Base-by-base conservation (phyloP, 768 basidiomycete species). In the Nevesoporus exiguus region DNA sequence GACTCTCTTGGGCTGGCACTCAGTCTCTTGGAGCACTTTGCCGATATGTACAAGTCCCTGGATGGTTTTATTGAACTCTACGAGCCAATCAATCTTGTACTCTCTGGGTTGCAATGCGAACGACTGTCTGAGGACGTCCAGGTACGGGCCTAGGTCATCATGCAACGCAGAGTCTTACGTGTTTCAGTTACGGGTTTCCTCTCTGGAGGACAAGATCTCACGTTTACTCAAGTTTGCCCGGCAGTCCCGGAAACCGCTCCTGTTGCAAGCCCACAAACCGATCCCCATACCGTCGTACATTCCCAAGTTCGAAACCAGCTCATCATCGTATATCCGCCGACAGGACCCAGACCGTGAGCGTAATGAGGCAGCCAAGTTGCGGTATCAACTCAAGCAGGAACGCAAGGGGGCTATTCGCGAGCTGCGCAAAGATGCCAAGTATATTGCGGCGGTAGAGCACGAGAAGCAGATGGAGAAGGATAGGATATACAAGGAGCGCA, bases 361-460 rank as follows among this genome's bases (percentile, higher is more conserved):
- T 37, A 93, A 92, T 66, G 90, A 90, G 60, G 83, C 85, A 0
- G 73, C 86, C 53, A 98, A 98, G 71, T 73, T 99, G 64, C 86
- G 89, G 51, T 80, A 82, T 37, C 84, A 94, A 67, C 88, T 93
- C 76, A 95, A 95, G 74, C 88, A 98, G 74, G 97, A 98, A 77
- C 77, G 82, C 66, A 98, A 98, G 77, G 95, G 97, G 41, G 97
- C 97, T 5, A 93, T 99, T 57, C 79, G 96, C 43, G 97, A 99
- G 68, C 77, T 99, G 49, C 84, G 97, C 56, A 98, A 98, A 77
- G 97, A 99, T 67, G 86, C 93, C 57, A 80, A 82, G 60, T 99
- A 98, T 82, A 76, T 99, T 72, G 93, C 96, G 10, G 78, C 77
- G 27, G 93, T 95, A 66, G 85, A 93, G 63, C 86, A 91, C 65